These are phyloP conservation scores for Lasiodiplodia citricola DNA, from an alignment of 2,329 filamentous ascomycete genomes.

Conservation along the genomic window DNA sequence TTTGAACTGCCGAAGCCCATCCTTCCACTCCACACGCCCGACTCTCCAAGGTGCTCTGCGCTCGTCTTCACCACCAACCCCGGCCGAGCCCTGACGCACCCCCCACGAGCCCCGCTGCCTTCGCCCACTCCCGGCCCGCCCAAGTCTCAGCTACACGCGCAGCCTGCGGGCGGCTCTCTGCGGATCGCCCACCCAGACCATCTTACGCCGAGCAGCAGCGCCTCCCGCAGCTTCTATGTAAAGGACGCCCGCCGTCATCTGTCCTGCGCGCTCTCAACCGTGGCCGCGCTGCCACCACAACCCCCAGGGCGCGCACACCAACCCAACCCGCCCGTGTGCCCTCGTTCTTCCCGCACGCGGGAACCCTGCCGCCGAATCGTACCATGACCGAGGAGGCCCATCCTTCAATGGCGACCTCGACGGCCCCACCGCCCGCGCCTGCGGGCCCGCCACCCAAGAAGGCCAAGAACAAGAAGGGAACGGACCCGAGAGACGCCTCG, in stretches of 20 bases:
- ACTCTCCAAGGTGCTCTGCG: neutral
- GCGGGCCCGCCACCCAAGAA: conserved; percentile 66
- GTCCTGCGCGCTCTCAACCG: neutral
- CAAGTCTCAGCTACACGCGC: conserved; percentile 8
- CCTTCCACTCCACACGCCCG: conserved; percentile 22
- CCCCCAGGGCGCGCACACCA: conserved; percentile 33
- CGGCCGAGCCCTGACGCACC: neutral
- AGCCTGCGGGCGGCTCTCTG: conserved; percentile 14
- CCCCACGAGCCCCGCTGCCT: neutral
- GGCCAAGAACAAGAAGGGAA: conserved; percentile 77
- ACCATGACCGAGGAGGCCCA: conserved; percentile 21
- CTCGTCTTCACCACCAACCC: conserved; percentile 15
- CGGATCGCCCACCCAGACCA: conserved; percentile 18
- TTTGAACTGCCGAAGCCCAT: conserved; percentile 18
- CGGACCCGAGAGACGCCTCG: conserved; percentile 86
- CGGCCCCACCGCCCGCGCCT: conserved; percentile 22
- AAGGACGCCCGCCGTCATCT: neutral
- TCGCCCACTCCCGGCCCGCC: neutral
- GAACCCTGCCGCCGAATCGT: conserved; percentile 10
- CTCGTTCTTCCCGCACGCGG: conserved; percentile 43
- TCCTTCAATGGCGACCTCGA: conserved; percentile 18
- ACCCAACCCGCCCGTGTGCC: conserved; percentile 39
- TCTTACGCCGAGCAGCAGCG: conserved; percentile 20
- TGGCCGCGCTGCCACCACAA: neutral
- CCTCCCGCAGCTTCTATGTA: conserved; percentile 22